A percentile compares a stretch with the other conserved stretches of the same genome.
phyloP scores from a whole-genome alignment of 2,329 filamentous ascomycete genomes.

The Aspergillus intermedius region DNA sequence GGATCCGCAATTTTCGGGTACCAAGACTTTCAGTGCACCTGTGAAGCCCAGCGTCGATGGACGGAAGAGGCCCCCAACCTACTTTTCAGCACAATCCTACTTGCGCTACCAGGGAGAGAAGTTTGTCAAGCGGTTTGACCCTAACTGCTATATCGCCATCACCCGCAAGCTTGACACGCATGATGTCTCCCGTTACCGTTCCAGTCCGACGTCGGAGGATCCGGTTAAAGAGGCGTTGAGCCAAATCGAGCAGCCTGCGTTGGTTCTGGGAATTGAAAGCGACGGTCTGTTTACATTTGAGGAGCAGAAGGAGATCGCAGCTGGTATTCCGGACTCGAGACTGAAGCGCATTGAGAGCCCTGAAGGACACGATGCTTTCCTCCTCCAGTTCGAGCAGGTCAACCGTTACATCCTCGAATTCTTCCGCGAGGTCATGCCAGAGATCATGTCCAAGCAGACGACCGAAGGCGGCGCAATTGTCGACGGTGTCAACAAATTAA shows the following conservation, averaged over 20 bases:
- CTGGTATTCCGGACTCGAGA: constrained; percentile 67
- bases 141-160: constrained; percentile 98
- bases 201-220: constrained; percentile 31
- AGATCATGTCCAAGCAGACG: constrained; percentile 70
- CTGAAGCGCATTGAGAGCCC: constrained; percentile 86
- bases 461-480: constrained; percentile 43
- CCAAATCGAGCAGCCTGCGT: constrained; percentile 77
- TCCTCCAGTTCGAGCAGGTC: constrained; percentile 95
- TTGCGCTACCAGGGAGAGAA: constrained; percentile 93
- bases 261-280: constrained; percentile 90
- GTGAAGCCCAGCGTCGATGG: constrained; percentile 23
- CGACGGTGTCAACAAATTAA: constrained; percentile 55
- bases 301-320: constrained; percentile 87
- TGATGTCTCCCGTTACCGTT: constrained; percentile 76
- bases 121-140: constrained; percentile 94
- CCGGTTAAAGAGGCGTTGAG: constrained; percentile 67
- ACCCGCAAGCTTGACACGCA: constrained; percentile 97
- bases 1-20: constrained; percentile 67
- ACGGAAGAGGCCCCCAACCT: constrained; percentile 58
- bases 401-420: constrained; percentile 82
- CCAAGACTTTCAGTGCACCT: constrained; percentile 47
- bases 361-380: constrained; percentile 92
- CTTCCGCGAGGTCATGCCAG: constrained; percentile 71
- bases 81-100: constrained; percentile 97
- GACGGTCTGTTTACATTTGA: constrained; percentile 96